Conservation (phyloP, 768 basidiomycete species). For the Termitomyces sp. region DNA sequence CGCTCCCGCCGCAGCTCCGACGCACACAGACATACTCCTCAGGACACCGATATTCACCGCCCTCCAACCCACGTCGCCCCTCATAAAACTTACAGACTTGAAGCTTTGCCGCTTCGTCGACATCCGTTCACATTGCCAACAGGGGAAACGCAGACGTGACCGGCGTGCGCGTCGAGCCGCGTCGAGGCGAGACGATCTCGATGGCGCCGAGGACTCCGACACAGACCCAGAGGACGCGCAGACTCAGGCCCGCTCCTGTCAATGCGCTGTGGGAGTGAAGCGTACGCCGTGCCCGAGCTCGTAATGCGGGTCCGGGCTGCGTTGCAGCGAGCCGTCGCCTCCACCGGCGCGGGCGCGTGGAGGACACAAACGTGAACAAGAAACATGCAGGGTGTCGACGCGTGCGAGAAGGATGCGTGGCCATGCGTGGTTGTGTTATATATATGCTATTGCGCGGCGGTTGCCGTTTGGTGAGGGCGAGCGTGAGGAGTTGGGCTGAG, state of each 20-base stretch:
- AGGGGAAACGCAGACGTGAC: slow-evolving; percentile 9
- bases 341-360: not conserved
- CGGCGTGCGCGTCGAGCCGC: not conserved
- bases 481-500: not conserved
- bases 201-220: no score
- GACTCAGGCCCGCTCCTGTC: slow-evolving; percentile 45
- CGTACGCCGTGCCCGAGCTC: slow-evolving; percentile 80
- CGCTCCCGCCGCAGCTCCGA: slow-evolving; percentile 35
- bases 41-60: slow-evolving; percentile 34
- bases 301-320: slow-evolving; percentile 35
- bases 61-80: slow-evolving; percentile 22
- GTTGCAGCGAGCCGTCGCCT: not conserved
- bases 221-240: no score
- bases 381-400: slow-evolving; percentile 55
- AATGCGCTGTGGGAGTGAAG: slow-evolving; percentile 85
- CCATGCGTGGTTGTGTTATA: slow-evolving; percentile 83
- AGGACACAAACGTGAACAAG: no score
- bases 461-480: slow-evolving; percentile 69
- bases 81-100: slow-evolving; percentile 85
- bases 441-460: slow-evolving; percentile 67
- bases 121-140: slow-evolving; percentile 37
- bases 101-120: slow-evolving; percentile 85
- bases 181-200: not conserved
- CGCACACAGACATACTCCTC: slow-evolving; percentile 63
- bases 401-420: slow-evolving; percentile 40